Evolutionary conservation across 2,329 filamentous ascomycete genomes (phyloP), one percentile per base, ranked within the genome.

Genomic region (Aspergillus spinulosporus): DNA sequence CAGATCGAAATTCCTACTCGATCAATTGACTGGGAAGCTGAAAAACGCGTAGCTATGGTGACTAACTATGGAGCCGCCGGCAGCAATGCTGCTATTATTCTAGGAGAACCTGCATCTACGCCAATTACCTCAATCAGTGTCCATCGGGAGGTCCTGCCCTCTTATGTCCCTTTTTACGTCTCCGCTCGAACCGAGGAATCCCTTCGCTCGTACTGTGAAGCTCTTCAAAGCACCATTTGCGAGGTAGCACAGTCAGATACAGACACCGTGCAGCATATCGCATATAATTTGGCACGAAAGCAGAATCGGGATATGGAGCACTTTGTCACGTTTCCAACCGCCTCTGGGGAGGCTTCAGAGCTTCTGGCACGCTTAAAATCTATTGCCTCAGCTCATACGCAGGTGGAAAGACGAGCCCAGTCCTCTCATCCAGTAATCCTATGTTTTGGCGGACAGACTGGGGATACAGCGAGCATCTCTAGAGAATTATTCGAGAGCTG

Each of bases 21-120:
- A 8, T 31, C 14, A 12, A 6, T 5, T 3, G 8, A 11, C 4
- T 59, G 57, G 57, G 15, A n/a, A n/a, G 7, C 4, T 2, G 11
- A 2, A 4, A 29, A 40, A 4, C 52, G 44, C 8, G 44, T 28
- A 4, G 57, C 53, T 0, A 46, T 31, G 7, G 32, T 59, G 32
- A 56, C 52, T n/a, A 59, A 56, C 34, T 59, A 59, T 15, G 57
- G 57, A 5, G 57, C 57, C 3, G 31, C 57, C 0, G 57, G 57
- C 3, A 49, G 15, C 36, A 59, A 59, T 49, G 39, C 53, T 12
- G 52, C 53, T 59, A 5, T 11, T 56, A 52, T 15, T 45, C 31
- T 14, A 9, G 52, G 8, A 3, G 5, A 7, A 32, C 42, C 9
- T 5, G 5, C 21, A 21, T 21, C 21, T 21, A 21, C 21, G 21